Evolutionary conservation across 306 rosid genomes (phyloP), one percentile per base, ranked within the genome.

Genomic region (Dryas drummondii): DNA sequence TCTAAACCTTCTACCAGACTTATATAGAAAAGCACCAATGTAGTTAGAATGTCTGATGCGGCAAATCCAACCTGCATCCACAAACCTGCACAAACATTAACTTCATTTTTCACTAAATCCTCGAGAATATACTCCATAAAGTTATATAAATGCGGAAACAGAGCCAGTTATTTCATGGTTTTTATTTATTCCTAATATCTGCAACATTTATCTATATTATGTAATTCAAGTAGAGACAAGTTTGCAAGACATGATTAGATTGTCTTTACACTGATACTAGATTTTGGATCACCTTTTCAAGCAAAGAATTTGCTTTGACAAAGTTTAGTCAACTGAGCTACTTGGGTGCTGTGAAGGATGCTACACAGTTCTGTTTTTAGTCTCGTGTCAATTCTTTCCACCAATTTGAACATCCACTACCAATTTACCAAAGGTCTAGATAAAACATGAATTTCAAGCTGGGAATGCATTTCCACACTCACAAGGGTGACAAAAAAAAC

Each of bases 11-110:
- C 56, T 78, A 78, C 57, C 79, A 50, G 26, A 72, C 54, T 2
- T 22, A 1, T 62, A 19, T 13, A 53, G 46, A 45, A 47, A 47
- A 61, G 56, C 50, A 54, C 60, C 66, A 69, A 32, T 61, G 46
- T 26, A 60, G 63, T 46, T 26, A 1, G 55, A 32, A 26, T 14
- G 40, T 74, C 54, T 72, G 73, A 64, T 71, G 79, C 48, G 44
- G 76, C 59, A 61, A 64, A 48, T 52, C 75, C 65, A 45, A 66
- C 40, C 72, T 4, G 66, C 74, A 72, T 46, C 71, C 76, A 22
- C 57, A 66, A 72, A 67, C 68, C 85, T 77, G 82, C 79, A 61
- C 67, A 73, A 9, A 54, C 66, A 68, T 19, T 12, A 67, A 40
- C 52, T 6, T 40, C 1, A 19, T 70, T 63, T 56, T 56, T 54